Conservation (phyloP, 768 basidiomycete genomes). For the Calvatia gigantea region DNA sequence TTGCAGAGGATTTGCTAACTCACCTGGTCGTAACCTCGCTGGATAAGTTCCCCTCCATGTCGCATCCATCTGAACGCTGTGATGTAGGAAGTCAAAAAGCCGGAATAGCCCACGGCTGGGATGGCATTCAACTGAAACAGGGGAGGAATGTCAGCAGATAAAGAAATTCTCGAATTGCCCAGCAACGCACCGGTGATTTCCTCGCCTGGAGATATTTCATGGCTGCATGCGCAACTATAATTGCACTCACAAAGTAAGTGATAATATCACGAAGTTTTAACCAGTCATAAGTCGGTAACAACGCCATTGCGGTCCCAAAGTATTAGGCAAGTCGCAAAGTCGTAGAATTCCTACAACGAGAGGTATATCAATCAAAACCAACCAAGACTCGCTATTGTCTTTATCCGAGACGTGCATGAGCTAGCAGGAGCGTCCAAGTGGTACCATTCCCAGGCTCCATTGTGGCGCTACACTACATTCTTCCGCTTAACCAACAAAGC, state of each 20-base stretch:
- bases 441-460: too few relatives aligned
- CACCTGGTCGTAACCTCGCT: conserved; percentile 23
- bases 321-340: too few relatives aligned
- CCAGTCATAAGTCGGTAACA: too few relatives aligned
- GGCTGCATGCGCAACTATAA: background rate
- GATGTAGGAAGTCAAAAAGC: conserved; percentile 22
- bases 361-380: too few relatives aligned
- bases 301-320: too few relatives aligned
- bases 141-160: background rate
- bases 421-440: too few relatives aligned
- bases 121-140: conserved; percentile 13
- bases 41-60: conserved; percentile 19
- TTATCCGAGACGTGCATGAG: too few relatives aligned
- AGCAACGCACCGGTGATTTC: background rate
- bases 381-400: too few relatives aligned
- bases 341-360: too few relatives aligned
- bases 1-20: conserved; percentile 7
- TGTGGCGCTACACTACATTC: too few relatives aligned
- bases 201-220: background rate
- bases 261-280: too few relatives aligned
- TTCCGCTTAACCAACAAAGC: too few relatives aligned
- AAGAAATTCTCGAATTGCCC: background rate
- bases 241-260: background rate
- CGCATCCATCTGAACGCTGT: conserved; percentile 20
- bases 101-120: conserved; percentile 22